phyloP scores from a whole-genome alignment of 139 green algal species.

The Micromonas pusilla region DNA sequence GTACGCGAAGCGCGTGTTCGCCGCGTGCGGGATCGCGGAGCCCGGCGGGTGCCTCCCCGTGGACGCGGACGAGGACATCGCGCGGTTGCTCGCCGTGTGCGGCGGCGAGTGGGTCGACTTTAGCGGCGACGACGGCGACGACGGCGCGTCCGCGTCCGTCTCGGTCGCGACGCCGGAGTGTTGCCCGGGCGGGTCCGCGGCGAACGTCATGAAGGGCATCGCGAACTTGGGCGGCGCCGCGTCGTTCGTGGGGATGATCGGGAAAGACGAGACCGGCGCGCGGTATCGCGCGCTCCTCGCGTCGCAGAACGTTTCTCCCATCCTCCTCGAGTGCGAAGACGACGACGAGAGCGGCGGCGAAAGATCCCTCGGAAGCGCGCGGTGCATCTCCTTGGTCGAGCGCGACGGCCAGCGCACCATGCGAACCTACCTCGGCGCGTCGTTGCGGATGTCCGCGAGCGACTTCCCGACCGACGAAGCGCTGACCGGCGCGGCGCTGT shows the following conservation, averaged over 20 bases:
- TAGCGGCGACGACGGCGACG: background rate
- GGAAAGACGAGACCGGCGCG: constrained; percentile 22
- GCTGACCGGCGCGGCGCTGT: too few relatives aligned
- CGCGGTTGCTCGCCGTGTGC: background rate
- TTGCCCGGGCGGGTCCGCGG: constrained; percentile 58
- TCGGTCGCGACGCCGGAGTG: background rate
- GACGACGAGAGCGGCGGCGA: constrained; percentile 29
- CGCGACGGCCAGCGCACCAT: constrained; percentile 83
- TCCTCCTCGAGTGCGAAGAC: constrained; percentile 46
- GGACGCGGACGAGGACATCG: background rate
- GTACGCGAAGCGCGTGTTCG: background rate
- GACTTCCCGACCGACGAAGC: too few relatives aligned
- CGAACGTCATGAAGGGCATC: constrained; percentile 60
- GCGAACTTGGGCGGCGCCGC: constrained; percentile 21
- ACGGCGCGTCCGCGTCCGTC: background rate
- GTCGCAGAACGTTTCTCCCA: constrained; percentile 44
- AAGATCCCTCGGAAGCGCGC: constrained; percentile 27
- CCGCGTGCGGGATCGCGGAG: background rate
- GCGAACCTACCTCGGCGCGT: constrained; percentile 72
- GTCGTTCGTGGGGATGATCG: background rate
- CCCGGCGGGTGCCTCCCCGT: background rate
- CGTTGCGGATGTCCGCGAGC: constrained; percentile 25
- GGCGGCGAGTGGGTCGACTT: background rate
- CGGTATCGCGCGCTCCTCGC: constrained; percentile 53
- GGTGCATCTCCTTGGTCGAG: constrained; percentile 65